Percentiles rank a stretch among this genome's conserved stretches.
phyloP scores from a whole-genome alignment of 163 green algal species.

The Volvox carteri region DNA sequence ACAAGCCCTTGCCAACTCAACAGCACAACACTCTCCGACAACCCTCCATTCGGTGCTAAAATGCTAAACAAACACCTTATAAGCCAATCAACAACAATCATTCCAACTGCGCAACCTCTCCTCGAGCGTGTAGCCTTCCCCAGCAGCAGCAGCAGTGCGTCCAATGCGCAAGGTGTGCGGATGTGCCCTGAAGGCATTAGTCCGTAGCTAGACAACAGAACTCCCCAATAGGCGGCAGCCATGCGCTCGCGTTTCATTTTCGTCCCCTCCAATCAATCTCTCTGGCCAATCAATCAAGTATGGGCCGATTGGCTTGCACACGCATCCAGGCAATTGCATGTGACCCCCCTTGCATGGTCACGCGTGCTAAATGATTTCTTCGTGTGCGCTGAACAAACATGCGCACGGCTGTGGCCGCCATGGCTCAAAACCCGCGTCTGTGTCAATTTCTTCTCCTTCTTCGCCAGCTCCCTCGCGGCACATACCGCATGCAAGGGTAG shows the following conservation, averaged over 20 bases:
- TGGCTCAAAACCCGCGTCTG: background rate
- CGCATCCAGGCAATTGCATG: conserved; percentile 3
- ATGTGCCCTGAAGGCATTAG: background rate
- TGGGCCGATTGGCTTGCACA: background rate
- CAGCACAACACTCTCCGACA: background rate
- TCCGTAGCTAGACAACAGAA: no score
- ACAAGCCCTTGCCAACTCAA: no score
- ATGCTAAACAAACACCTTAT: background rate
- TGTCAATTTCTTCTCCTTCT: background rate
- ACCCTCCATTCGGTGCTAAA: background rate
- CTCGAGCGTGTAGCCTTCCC: background rate
- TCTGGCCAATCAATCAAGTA: background rate
- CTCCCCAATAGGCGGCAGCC: no score
- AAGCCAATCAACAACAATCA: background rate
- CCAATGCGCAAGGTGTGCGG: background rate
- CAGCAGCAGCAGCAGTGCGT: background rate
- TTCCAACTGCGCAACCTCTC: background rate
- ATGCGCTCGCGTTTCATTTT: no score
- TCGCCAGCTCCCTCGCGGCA: background rate
- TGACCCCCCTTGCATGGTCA: background rate
- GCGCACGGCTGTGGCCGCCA: background rate
- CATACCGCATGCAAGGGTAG: background rate
- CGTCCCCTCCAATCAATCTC: background rate
- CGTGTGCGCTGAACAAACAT: background rate
- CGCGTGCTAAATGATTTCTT: conserved; percentile 22